phyloP scores from a whole-genome alignment of 805 yeast genomes.

The Alloascoidea hylecoeti region DNA sequence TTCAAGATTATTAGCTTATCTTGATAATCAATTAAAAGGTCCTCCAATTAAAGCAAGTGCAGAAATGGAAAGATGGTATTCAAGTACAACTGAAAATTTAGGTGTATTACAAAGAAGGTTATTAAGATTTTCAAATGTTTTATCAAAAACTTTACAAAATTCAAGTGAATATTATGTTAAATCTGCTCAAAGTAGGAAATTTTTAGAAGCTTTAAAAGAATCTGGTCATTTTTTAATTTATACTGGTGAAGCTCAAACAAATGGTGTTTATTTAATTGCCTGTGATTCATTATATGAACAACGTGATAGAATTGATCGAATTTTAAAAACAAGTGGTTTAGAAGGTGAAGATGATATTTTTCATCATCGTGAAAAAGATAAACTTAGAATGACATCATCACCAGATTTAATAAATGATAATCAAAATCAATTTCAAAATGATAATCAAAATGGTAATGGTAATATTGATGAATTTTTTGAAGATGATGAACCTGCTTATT shows the following conservation, averaged over 20 bases:
- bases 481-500: constrained; percentile 37
- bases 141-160: constrained; percentile 62
- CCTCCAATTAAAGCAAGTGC: constrained; percentile 29
- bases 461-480: constrained; percentile 10
- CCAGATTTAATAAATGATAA: no score
- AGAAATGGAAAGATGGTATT: constrained; percentile 50
- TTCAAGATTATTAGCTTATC: constrained; percentile 53
- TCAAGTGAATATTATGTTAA: constrained; percentile 30
- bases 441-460: constrained; percentile 15
- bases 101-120: constrained; percentile 73
- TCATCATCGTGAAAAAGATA: no score
- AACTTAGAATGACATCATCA: no score
- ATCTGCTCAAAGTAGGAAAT: constrained; percentile 20
- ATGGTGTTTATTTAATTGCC: constrained; percentile 73
- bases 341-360: no score
- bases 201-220: constrained; percentile 44
- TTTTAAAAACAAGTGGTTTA: constrained; percentile 2
- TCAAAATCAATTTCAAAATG: constrained; percentile 17
- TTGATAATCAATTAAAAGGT: constrained; percentile 56
- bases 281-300: constrained; percentile 35
- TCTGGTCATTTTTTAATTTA: constrained; percentile 66
- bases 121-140: constrained; percentile 56
- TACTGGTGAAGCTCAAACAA: constrained; percentile 51
- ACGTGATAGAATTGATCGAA: constrained; percentile 16
- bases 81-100: constrained; percentile 51